These are phyloP conservation scores for Hortaea sp. DNA, from an alignment of 2,329 filamentous ascomycete species.

Conservation along the genomic window DNA sequence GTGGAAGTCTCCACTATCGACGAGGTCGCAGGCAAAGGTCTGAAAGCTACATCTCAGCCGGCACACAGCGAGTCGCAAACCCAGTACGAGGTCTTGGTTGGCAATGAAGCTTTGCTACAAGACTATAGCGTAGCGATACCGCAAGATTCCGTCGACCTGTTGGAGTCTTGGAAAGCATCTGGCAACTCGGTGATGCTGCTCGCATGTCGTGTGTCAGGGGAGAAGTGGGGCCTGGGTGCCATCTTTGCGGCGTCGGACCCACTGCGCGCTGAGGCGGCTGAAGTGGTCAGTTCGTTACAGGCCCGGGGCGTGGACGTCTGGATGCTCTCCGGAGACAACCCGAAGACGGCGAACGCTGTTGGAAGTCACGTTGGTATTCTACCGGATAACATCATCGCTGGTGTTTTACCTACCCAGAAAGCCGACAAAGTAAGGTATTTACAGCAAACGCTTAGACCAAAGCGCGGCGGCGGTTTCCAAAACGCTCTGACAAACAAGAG, in stretches of 20 bases:
- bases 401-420: slow-evolving; percentile 78
- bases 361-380: slow-evolving; percentile 67
- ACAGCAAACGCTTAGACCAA: slow-evolving; percentile 16
- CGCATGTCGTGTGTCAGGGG: slow-evolving; percentile 14
- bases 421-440: slow-evolving; percentile 54
- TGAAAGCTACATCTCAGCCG: slow-evolving; percentile 43
- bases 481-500: neutral
- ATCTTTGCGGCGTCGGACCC: slow-evolving; percentile 72
- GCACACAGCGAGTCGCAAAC: slow-evolving; percentile 6
- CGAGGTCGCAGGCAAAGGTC: slow-evolving; percentile 62
- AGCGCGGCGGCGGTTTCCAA: neutral
- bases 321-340: slow-evolving; percentile 90
- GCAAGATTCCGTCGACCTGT: slow-evolving; percentile 8
- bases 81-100: slow-evolving; percentile 47
- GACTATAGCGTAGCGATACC: slow-evolving; percentile 26
- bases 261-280: slow-evolving; percentile 59
- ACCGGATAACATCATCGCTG: slow-evolving; percentile 65
- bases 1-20: slow-evolving; percentile 30
- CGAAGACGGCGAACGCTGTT: slow-evolving; percentile 72
- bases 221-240: slow-evolving; percentile 42
- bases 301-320: slow-evolving; percentile 62
- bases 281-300: slow-evolving; percentile 50
- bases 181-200: slow-evolving; percentile 34
- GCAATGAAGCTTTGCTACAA: slow-evolving; percentile 61
- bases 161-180: slow-evolving; percentile 31